Base-by-base conservation (phyloP, 2,329 filamentous ascomycete genomes). In the Aspergillus latus region DNA sequence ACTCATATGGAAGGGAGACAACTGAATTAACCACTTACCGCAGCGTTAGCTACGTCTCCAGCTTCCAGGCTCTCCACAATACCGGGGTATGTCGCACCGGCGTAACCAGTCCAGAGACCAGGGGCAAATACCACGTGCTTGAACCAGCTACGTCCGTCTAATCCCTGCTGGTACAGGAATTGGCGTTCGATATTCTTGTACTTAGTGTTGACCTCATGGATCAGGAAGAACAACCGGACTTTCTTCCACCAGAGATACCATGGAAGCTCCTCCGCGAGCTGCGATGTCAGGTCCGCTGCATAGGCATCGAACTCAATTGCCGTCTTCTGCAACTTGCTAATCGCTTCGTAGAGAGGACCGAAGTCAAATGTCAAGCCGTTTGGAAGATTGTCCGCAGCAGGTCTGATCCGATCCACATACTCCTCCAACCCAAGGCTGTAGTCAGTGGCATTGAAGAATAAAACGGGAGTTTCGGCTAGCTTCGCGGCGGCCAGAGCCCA, bases 71-170 rank as follows among this genome's bases (percentile, higher is more conserved):
- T 82, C 69, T 88, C 85, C 4, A 86, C 81, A n/a, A 88, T 71
- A 1, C 84, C 84, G 1, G 85, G 85, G 64, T 84, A 88, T 7
- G 84, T 86, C 3, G 82, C 85, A 2, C 92, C 92, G 0, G 91
- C 80, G 72, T 97, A 97, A 0, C 92, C 92, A 0, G 91, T 96
- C 91, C 92, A 96, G 47, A 93, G 72, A 0, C 92, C 92, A 0
- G 92, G 92, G 1, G 92, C 92, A 74, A 95, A 97, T 1, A 97
- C 88, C 2, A 96, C 88, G 67, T 97, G 93, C 77, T 97, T 97
- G 78, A 93, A 97, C 92, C 92, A 97, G 26, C 79, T 78, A 58
- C 93, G 80, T 1, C 85, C 85, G 70, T 96, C 92, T 16, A 97
- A 75, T 0, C 93, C 93, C 2, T 82, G 79, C 4, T 84, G 75